Evolutionary conservation across 2,329 filamentous ascomycete genomes (phyloP), one percentile per base, ranked within the genome.

Genomic region (Aureobasidium sp.): DNA sequence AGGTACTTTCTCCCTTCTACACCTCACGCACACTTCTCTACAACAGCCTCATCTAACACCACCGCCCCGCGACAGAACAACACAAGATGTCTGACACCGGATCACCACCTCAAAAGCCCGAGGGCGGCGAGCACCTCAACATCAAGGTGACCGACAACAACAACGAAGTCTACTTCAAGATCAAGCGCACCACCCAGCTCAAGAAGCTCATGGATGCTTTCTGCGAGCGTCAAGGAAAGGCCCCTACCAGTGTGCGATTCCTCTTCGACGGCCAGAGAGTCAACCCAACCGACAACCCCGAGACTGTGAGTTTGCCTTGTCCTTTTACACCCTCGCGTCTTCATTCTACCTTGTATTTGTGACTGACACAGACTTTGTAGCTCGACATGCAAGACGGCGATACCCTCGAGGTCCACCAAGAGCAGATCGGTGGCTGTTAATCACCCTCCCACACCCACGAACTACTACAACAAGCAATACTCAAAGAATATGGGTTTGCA

Each of bases 101-200:
- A 27, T 73, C 71, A 5, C 63, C 64, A 17, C 69, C 70, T 66
- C 69, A 74, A 43, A 73, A 74, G 68, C 75, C 75, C 46, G 78
- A 80, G 70, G 71, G 69, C 27, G 78, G 80, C 62, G 93, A 97
- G 78, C 94, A 99, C 76, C 82, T 99, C 5, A 99, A 99, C 79
- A 97, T 99, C 79, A 99, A 99, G 76, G 94, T 99, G 15, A 97
- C 94, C 0, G 94, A 99, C 71, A 97, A 96, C 80, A 97, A 97
- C 80, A 99, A 99, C 75, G 94, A 99, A 75, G 93, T 99, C 70
- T 99, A 97, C 77, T 99, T 99, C 82, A 99, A 99, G 82, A 99
- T 99, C 80, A 99, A 99, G 87, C 86, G 92, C 41, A 92, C 88
- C 26, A 99, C 94, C 0, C 90, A 92, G 75, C 84, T 99, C 1